phyloP scores from a whole-genome alignment of 1,139 yeast genomes.

The Tardiomyces blankii region DNA sequence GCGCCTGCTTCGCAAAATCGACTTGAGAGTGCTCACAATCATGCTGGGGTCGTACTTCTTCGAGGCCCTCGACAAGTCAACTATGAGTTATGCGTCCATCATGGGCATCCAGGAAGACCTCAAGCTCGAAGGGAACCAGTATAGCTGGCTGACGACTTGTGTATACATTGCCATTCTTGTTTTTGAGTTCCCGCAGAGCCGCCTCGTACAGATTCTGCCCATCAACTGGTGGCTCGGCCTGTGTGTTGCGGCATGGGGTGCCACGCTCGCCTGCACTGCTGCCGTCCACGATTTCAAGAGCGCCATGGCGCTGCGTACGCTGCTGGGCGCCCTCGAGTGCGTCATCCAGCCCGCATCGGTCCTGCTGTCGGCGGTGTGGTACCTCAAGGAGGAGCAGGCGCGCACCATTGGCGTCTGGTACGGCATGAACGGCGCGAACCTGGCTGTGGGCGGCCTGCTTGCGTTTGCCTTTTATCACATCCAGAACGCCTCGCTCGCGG shows the following conservation, averaged over 20 bases:
- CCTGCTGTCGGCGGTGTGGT: neutral
- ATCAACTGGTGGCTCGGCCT: neutral
- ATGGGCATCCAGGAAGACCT: neutral
- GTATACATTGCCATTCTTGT: neutral
- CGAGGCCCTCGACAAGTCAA: neutral
- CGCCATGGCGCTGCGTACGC: neutral
- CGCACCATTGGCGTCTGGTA: conserved; percentile 5
- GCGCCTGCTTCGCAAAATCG: neutral
- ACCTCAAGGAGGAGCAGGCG: neutral
- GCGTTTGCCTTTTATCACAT: conserved; percentile 4
- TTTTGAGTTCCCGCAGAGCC: neutral
- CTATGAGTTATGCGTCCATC: neutral
- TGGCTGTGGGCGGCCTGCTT: conserved; percentile 10
- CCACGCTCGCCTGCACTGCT: neutral
- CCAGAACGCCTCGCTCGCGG: conserved; percentile 15
- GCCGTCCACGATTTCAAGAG: neutral
- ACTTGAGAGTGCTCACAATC: neutral
- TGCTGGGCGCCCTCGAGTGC: neutral
- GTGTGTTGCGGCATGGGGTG: neutral
- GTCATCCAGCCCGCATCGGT: neutral
- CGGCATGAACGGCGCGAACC: conserved; percentile 8
- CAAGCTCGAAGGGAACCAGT: neutral
- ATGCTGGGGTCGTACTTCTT: neutral
- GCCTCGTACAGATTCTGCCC: neutral
- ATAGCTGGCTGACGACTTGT: neutral